Evolutionary conservation across 495 filamentous ascomycete species (phyloP).

Genomic region (Podospora conica): DNA sequence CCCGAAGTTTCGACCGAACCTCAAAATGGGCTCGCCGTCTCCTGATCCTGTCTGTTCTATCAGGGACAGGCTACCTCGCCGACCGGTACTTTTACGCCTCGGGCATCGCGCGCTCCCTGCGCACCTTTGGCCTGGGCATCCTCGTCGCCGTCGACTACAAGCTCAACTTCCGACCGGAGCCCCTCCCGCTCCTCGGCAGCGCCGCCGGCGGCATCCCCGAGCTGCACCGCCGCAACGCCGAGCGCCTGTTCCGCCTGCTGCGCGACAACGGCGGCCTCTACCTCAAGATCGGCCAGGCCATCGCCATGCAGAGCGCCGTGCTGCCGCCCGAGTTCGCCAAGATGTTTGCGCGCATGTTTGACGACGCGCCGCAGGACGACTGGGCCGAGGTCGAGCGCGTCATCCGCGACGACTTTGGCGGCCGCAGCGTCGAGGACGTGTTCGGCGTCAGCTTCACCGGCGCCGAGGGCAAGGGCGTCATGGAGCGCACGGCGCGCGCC

Average conservation of each 20-base stretch:
- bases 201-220: slow-evolving; percentile 60
- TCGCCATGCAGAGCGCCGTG: slow-evolving; percentile 95
- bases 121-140: slow-evolving; percentile 73
- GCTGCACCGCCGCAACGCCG: slow-evolving; percentile 75
- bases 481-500: slow-evolving; percentile 82
- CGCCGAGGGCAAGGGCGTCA: slow-evolving; percentile 60
- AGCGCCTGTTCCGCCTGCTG: slow-evolving; percentile 72
- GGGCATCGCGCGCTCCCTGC: slow-evolving; percentile 68
- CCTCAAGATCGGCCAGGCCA: slow-evolving; percentile 95
- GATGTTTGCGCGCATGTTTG: slow-evolving; percentile 96
- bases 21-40: slow-evolving; percentile 72
- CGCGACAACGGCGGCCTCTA: slow-evolving; percentile 86
- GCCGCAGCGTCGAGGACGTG: slow-evolving; percentile 71
- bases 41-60: slow-evolving; percentile 52
- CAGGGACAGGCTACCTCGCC: slow-evolving; percentile 55
- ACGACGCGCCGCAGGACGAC: slow-evolving; percentile 92
- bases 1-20: slow-evolving; percentile 58
- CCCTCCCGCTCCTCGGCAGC: slow-evolving; percentile 43
- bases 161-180: slow-evolving; percentile 82
- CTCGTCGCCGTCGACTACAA: slow-evolving; percentile 90
- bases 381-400: slow-evolving; percentile 86
- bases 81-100: slow-evolving; percentile 73
- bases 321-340: slow-evolving; percentile 88
- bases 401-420: slow-evolving; percentile 81
- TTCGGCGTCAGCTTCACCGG: slow-evolving; percentile 78